Conservation (phyloP, 2,329 filamentous ascomycete genomes). For the Phialocephala subalpina region DNA sequence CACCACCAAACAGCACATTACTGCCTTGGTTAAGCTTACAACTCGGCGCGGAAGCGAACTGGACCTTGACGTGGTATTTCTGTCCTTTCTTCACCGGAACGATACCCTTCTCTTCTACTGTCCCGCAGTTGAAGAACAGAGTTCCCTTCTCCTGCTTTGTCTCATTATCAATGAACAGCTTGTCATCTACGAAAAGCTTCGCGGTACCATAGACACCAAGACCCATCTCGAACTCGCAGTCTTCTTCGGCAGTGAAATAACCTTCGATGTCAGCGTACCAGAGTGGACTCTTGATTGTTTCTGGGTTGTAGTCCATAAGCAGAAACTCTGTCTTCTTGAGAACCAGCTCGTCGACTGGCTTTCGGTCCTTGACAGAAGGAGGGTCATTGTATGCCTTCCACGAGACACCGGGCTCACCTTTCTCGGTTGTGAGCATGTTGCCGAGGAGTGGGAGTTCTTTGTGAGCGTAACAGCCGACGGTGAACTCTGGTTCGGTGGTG, state of each 20-base stretch:
- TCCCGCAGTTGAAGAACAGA: constrained; percentile 45
- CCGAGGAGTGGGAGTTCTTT: constrained; percentile 69
- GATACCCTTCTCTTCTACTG: constrained; percentile 44
- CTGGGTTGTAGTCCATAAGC: constrained; percentile 60
- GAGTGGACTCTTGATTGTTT: constrained; percentile 44
- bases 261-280: constrained; percentile 52
- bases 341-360: constrained; percentile 58
- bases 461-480: constrained; percentile 70
- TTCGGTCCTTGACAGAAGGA: constrained; percentile 53
- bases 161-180: constrained; percentile 47
- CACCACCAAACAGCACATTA: constrained; percentile 60
- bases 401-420: constrained; percentile 63
- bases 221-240: constrained; percentile 44
- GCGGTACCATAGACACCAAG: constrained; percentile 45
- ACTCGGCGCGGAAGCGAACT: constrained; percentile 65
- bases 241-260: constrained; percentile 40
- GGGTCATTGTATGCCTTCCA: constrained; percentile 66
- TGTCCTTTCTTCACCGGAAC: constrained; percentile 41
- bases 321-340: constrained; percentile 53
- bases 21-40: constrained; percentile 60
- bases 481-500: constrained; percentile 54
- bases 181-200: constrained; percentile 46
- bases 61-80: constrained; percentile 43
- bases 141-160: constrained; percentile 43
- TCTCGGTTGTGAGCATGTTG: constrained; percentile 55